Evolutionary conservation across 2,329 filamentous ascomycete species (phyloP).

Genomic region (Didymella pomorum): DNA sequence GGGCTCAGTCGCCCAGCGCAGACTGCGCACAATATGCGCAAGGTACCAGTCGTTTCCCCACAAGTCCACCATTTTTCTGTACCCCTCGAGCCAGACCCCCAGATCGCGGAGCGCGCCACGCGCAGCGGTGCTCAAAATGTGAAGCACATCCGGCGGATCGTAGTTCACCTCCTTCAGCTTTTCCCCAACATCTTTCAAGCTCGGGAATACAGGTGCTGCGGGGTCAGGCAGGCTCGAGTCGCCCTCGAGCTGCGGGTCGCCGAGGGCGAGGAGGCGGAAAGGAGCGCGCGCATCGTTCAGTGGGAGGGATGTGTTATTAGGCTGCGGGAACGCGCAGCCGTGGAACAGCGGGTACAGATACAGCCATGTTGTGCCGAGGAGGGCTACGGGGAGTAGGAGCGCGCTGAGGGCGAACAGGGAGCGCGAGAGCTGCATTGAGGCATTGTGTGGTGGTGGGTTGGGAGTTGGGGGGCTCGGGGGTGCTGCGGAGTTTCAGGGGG

Average conservation of each 20-base stretch:
- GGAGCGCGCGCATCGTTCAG: conserved; percentile 63
- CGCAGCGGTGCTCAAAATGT: conserved; percentile 23
- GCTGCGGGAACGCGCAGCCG: conserved; percentile 78
- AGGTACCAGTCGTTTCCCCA: conserved; percentile 95
- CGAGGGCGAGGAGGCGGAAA: conserved; percentile 86
- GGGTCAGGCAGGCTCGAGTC: conserved; percentile 77
- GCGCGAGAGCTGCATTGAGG: conserved; percentile 61
- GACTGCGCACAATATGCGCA: conserved; percentile 85
- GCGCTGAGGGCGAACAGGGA: conserved; percentile 57
- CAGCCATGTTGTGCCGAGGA: conserved; percentile 77
- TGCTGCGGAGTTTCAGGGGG: conserved; percentile 14
- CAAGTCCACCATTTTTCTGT: conserved; percentile 83
- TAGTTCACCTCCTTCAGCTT: conserved; percentile 32
- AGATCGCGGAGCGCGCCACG: conserved; percentile 64
- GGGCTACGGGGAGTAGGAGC: conserved; percentile 69
- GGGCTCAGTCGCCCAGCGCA: conserved; percentile 84
- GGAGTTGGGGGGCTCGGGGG: background rate
- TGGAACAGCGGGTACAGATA: conserved; percentile 86
- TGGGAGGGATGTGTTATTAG: conserved; percentile 22
- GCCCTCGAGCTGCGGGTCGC: conserved; percentile 92
- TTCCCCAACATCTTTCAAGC: conserved; percentile 48
- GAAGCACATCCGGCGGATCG: conserved; percentile 16
- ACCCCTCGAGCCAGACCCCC: conserved; percentile 69
- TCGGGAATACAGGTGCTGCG: conserved; percentile 47
- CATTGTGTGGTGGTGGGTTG: conserved; percentile 40